phyloP scores from a whole-genome alignment of 192 early-diverging fungal species.

The Funneliformis mosseae region DNA sequence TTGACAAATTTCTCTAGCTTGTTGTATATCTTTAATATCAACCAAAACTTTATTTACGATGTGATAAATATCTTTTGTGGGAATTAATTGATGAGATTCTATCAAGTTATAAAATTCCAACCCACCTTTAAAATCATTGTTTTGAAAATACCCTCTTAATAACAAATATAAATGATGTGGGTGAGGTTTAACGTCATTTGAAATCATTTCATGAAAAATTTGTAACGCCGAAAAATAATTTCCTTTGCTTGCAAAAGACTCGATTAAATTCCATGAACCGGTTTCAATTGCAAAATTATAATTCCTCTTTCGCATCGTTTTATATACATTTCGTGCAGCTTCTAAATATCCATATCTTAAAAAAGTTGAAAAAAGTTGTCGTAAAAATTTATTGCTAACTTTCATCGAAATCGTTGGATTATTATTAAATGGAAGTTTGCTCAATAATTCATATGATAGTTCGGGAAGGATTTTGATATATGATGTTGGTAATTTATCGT shows the following conservation, averaged over 20 bases:
- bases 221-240: not conserved
- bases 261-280: no score
- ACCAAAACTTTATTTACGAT: no score
- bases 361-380: not conserved
- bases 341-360: not conserved
- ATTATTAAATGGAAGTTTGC: not conserved
- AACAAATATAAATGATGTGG: no score
- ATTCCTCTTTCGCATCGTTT: not conserved
- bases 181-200: no score
- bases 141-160: no score
- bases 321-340: not conserved
- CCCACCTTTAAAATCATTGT: not conserved
- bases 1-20: not conserved
- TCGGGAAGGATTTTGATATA: not conserved
- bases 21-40: no score
- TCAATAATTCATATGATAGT: not conserved
- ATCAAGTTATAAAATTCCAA: not conserved
- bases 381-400: not conserved
- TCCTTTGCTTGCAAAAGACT: no score
- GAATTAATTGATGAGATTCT: not conserved
- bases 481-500: not conserved
- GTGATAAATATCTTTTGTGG: no score
- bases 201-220: no score
- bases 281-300: no score
- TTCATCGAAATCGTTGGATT: not conserved